Conservation (phyloP, 345 rosid genomes). For the Melaleuca quinquenervia region DNA sequence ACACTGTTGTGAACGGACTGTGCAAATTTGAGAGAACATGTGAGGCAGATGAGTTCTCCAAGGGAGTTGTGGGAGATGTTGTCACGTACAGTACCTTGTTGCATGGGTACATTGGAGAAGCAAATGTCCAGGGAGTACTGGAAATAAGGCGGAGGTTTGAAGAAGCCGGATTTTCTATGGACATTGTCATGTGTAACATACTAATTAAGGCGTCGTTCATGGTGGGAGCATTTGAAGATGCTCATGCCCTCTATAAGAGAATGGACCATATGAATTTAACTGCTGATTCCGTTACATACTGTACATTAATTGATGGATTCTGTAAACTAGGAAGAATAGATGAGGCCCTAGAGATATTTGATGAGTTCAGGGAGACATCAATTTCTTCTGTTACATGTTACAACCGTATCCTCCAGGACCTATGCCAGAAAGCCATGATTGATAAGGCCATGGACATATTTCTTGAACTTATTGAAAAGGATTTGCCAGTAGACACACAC, state of each 20-base stretch:
- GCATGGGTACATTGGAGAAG: constrained; percentile 52
- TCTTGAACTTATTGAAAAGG: constrained; percentile 41
- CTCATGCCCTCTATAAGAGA: constrained; percentile 38
- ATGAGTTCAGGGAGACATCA: constrained; percentile 43
- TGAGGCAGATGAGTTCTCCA: constrained; percentile 58
- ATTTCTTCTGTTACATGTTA: constrained; percentile 48
- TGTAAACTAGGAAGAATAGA: constrained; percentile 56
- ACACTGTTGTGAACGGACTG: constrained; percentile 54
- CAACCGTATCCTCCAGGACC: constrained; percentile 46
- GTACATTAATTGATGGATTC: constrained; percentile 46
- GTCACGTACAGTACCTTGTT: constrained; percentile 55
- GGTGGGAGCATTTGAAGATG: constrained; percentile 74
- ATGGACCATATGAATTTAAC: constrained; percentile 49
- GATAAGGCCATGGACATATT: constrained; percentile 49
- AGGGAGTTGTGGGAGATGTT: constrained; percentile 44
- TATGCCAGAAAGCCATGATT: constrained; percentile 50
- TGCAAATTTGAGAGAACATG: constrained; percentile 58
- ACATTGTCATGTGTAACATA: constrained; percentile 59
- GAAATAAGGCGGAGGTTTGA: constrained; percentile 40
- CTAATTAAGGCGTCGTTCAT: constrained; percentile 58
- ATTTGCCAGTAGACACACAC: constrained; percentile 26
- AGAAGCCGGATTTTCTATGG: constrained; percentile 44
- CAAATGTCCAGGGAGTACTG: constrained; percentile 34
- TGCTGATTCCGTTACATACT: constrained; percentile 48
- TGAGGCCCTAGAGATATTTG: constrained; percentile 72